A percentile compares a stretch with the other conserved stretches of the same genome.
These are phyloP conservation scores for Cladosporium colombiae DNA, from an alignment of 2,329 filamentous ascomycete species.

Conservation along the genomic window DNA sequence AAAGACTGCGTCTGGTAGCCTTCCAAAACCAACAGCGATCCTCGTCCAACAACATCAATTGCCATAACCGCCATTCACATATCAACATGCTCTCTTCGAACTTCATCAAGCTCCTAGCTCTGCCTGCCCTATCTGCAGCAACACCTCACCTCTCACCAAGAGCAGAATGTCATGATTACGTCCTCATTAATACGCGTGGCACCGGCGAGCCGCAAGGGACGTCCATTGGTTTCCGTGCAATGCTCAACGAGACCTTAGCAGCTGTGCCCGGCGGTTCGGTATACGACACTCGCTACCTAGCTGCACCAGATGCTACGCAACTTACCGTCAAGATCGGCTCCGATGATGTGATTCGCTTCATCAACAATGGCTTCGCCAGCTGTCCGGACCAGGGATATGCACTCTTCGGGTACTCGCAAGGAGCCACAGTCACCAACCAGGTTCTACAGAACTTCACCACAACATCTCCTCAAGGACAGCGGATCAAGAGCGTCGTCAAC, in stretches of 20 bases:
- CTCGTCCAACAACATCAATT: background rate
- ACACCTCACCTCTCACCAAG: background rate
- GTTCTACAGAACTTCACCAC: constrained; percentile 36
- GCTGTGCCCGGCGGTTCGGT: constrained; percentile 31
- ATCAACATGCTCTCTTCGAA: background rate
- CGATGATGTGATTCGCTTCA: constrained; percentile 37
- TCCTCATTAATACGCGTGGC: constrained; percentile 32
- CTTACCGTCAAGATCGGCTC: constrained; percentile 30
- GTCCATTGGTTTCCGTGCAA: constrained; percentile 36
- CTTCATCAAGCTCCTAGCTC: background rate
- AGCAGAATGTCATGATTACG: constrained; percentile 6
- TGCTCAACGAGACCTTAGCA: constrained; percentile 34
- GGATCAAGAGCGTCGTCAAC: constrained; percentile 39
- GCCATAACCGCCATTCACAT: background rate
- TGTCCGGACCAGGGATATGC: constrained; percentile 36
- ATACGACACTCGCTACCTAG: constrained; percentile 40
- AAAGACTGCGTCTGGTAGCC: background rate
- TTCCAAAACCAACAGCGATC: background rate
- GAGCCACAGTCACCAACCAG: constrained; percentile 39
- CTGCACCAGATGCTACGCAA: constrained; percentile 20
- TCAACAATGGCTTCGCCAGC: constrained; percentile 29
- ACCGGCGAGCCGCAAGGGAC: constrained; percentile 30
- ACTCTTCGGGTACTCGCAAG: constrained; percentile 38
- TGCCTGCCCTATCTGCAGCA: background rate
- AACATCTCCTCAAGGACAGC: constrained; percentile 31